Base-by-base conservation (phyloP, 2,329 filamentous ascomycete genomes). In the Aspergillus aculeatinus region DNA sequence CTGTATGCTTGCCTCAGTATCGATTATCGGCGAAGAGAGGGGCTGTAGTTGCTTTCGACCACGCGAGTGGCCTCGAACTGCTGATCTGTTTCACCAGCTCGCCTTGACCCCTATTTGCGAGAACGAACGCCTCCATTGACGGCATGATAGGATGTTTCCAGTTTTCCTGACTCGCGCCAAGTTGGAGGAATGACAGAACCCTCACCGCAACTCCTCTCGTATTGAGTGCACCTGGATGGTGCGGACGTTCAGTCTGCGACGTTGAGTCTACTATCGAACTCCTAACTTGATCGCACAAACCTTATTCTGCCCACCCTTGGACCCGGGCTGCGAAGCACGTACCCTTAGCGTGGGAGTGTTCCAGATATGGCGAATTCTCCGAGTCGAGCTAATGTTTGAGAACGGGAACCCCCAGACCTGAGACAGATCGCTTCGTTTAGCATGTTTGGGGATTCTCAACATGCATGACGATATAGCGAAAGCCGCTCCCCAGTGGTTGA, bases 361-460 rank as follows among this genome's bases (percentile, higher is more conserved):
- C 66, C 67, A 47, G 33, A 68, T 65, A 55, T 35, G 62, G 67
- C 50, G 60, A 69, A 65, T 65, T 50, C 59, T 57, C 67, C 67
- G 66, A 62, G 31, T 54, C 42, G 52, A 59, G 53, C 61, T 58
- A 61, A 58, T 54, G 61, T 63, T 66, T 60, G 60, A 63, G 56
- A 60, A 63, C 57, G 58, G 59, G 39, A 42, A 59, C 54, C 56
- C 55, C 48, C 56, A 23, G 55, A 53, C 52, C 55, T 56, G 63
- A 60, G 58, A 64, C 60, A 62, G 42, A 44, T 31, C 29, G 44
- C 48, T 29, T 44, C 29, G 21, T 55, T 44, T 55, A 55, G 53
- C 33, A 55, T 31, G 54, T 53, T 58, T 59, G 56, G 59, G 52
- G 19, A 23, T 44, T n/a, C 29, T 44, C 7, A 16, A 44, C 16